Evolutionary conservation across 495 filamentous ascomycete species (phyloP).

Genomic region (Talaromyces wortmannii): DNA sequence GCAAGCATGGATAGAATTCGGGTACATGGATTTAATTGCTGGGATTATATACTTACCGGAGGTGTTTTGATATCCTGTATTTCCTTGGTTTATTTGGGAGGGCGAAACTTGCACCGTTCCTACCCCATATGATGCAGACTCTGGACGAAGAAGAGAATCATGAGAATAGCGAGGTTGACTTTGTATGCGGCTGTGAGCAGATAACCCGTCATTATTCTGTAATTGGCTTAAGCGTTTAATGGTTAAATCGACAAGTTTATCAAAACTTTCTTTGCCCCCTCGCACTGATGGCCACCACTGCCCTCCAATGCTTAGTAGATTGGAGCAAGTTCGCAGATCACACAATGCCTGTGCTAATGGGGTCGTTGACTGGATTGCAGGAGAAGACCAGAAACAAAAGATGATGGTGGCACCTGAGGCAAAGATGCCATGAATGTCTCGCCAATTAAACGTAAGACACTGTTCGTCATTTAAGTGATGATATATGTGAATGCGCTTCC

Average conservation of each 20-base stretch:
- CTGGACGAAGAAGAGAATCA: neutral
- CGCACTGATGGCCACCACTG: slow-evolving; percentile 22
- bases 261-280: slow-evolving; percentile 16
- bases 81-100: neutral
- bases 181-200: neutral
- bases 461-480: slow-evolving; percentile 9
- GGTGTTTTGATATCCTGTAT: neutral
- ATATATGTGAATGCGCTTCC: slow-evolving; percentile 13
- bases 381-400: slow-evolving; percentile 16
- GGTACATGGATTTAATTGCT: too few species aligned
- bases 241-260: slow-evolving; percentile 16
- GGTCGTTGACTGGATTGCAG: slow-evolving; percentile 7
- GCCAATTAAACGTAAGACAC: slow-evolving; percentile 15
- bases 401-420: slow-evolving; percentile 18
- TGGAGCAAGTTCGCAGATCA: slow-evolving; percentile 19
- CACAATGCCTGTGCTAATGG: slow-evolving; percentile 14
- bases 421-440: slow-evolving; percentile 19
- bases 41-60: too few species aligned
- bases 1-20: too few species aligned
- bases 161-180: neutral
- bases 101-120: neutral
- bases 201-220: neutral
- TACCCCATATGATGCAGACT: neutral
- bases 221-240: slow-evolving; percentile 11
- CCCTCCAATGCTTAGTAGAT: slow-evolving; percentile 18